A percentile compares a stretch with the other conserved stretches of the same genome.
phyloP scores from a whole-genome alignment of 2,329 filamentous ascomycete species.

The Magnaporthiopsis incrustans region DNA sequence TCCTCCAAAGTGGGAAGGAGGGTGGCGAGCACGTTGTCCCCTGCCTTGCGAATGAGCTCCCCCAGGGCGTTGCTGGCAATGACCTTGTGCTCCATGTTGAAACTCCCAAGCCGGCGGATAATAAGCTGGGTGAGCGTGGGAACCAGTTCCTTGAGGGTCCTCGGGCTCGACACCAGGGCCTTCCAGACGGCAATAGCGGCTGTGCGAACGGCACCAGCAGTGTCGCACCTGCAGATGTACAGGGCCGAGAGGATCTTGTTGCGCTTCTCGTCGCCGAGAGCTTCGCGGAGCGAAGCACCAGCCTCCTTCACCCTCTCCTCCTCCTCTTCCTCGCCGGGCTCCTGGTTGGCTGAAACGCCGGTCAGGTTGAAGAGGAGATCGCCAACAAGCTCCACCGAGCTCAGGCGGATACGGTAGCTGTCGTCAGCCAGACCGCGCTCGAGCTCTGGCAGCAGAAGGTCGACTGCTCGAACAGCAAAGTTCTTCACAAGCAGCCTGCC shows the following conservation, averaged over 20 bases:
- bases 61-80: constrained; percentile 96
- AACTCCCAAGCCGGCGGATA: constrained; percentile 85
- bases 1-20: constrained; percentile 88
- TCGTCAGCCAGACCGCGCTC: constrained; percentile 96
- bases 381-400: constrained; percentile 93
- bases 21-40: constrained; percentile 82
- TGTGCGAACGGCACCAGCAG: constrained; percentile 79
- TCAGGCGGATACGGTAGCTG: constrained; percentile 94
- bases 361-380: constrained; percentile 97
- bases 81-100: constrained; percentile 97
- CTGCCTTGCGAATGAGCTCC: constrained; percentile 93
- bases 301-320: constrained; percentile 72
- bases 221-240: constrained; percentile 97
- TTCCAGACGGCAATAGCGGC: constrained; percentile 96
- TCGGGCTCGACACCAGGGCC: constrained; percentile 83
- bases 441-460: constrained; percentile 86
- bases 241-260: constrained; percentile 96
- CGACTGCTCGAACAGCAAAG: constrained; percentile 90
- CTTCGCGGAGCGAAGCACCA: constrained; percentile 84
- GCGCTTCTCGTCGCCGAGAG: constrained; percentile 89
- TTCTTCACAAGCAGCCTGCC: constrained; percentile 96
- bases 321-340: constrained; percentile 64
- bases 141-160: constrained; percentile 88
- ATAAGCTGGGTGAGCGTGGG: constrained; percentile 92
- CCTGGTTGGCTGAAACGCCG: constrained; percentile 68